These are phyloP conservation scores for Candida rishiriensis DNA, from an alignment of 805 yeast genomes.

Conservation along the genomic window DNA sequence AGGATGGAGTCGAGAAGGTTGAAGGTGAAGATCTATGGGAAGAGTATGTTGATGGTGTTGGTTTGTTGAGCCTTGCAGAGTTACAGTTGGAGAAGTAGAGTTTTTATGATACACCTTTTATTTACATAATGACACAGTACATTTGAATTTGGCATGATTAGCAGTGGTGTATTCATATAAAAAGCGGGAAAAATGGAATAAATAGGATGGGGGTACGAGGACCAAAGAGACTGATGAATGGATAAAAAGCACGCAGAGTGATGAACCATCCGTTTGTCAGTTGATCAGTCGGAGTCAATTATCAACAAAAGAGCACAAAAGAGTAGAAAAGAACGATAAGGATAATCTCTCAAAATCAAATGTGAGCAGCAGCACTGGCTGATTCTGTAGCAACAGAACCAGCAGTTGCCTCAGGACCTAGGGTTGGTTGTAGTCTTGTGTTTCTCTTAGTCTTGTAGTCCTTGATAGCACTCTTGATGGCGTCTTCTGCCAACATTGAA, in stretches of 20 bases:
- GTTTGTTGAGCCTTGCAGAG: conserved; percentile 46
- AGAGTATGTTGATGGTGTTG: conserved; percentile 48
- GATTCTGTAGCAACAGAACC: conserved; percentile 13
- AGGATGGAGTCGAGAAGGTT: conserved; percentile 37
- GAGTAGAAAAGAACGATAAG: neutral
- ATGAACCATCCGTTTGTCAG: too few species aligned
- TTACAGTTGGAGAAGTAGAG: conserved; percentile 11
- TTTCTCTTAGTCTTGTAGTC: conserved; percentile 85
- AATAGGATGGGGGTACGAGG: too few species aligned
- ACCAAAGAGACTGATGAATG: too few species aligned
- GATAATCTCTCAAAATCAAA: neutral
- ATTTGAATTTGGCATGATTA: too few species aligned
- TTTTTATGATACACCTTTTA: too few species aligned
- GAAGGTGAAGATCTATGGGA: conserved; percentile 42
- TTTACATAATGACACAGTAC: too few species aligned
- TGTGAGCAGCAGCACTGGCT: neutral
- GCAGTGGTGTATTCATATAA: too few species aligned
- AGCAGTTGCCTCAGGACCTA: conserved; percentile 51
- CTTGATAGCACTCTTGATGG: conserved; percentile 94
- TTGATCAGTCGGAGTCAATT: too few species aligned
- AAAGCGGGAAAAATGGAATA: too few species aligned
- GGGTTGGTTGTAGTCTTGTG: conserved; percentile 42
- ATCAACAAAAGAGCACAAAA: neutral
- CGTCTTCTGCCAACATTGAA: conserved; percentile 98
- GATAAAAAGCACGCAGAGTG: too few species aligned